Conservation (phyloP, 2,329 filamentous ascomycete species). For the Colletotrichum spaethianum region DNA sequence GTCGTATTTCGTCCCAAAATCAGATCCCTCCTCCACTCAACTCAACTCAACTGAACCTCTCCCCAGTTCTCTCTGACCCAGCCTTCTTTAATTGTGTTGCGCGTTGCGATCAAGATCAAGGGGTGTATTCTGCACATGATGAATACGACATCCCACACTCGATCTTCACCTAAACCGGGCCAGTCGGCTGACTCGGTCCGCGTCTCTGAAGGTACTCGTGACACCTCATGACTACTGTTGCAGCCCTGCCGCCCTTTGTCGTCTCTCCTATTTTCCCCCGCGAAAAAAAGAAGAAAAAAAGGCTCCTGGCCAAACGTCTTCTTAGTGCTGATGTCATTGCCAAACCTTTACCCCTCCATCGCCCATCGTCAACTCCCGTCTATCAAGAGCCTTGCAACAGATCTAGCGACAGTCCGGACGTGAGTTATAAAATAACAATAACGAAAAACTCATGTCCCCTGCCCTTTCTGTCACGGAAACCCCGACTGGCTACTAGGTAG, state of each 20-base stretch:
- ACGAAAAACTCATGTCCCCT: background rate
- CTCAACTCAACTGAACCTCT: background rate
- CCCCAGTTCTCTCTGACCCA: background rate
- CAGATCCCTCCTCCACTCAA: background rate
- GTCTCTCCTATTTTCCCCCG: background rate
- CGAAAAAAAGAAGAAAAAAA: background rate
- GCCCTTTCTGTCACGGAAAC: background rate
- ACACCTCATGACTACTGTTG: conserved; percentile 24
- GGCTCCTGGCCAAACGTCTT: background rate
- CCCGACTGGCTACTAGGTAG: background rate
- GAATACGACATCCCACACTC: conserved; percentile 35
- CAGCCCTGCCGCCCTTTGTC: background rate
- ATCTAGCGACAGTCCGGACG: background rate
- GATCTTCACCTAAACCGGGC: conserved; percentile 18
- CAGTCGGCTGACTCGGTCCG: conserved; percentile 33
- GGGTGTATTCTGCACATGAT: conserved; percentile 26
- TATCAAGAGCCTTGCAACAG: background rate
- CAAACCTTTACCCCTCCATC: conserved; percentile 1
- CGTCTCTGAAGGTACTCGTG: conserved; percentile 38
- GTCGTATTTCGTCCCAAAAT: background rate
- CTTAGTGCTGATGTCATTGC: conserved; percentile 21
- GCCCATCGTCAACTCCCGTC: background rate
- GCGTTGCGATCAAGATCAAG: background rate
- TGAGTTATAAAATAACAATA: no score
- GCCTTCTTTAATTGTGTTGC: background rate